These are phyloP conservation scores for Termitomyces sp. DNA, from an alignment of 768 basidiomycete genomes.

Conservation along the genomic window DNA sequence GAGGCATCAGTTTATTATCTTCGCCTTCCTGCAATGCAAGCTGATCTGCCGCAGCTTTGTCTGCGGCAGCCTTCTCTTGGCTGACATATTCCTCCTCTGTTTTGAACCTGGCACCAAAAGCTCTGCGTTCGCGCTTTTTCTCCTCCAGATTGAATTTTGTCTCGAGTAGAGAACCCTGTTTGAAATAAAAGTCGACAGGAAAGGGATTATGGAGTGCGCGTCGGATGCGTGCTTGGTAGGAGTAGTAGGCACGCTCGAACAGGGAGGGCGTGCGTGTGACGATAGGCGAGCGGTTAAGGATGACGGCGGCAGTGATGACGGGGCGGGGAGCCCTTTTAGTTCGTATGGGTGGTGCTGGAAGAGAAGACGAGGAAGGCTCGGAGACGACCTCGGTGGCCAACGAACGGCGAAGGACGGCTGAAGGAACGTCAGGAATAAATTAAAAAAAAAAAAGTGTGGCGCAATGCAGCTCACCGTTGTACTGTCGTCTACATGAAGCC, in stretches of 20 bases:
- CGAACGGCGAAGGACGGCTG: slow-evolving; percentile 24
- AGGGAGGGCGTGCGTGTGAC: slow-evolving; percentile 64
- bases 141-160: slow-evolving; percentile 76
- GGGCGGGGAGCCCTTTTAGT: slow-evolving; percentile 13
- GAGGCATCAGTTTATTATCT: slow-evolving; percentile 54
- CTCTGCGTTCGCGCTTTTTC: slow-evolving; percentile 58
- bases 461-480: slow-evolving; percentile 18
- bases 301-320: slow-evolving; percentile 53
- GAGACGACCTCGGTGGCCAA: slow-evolving; percentile 38
- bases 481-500: slow-evolving; percentile 23
- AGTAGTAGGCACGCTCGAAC: slow-evolving; percentile 78
- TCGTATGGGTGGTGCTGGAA: slow-evolving; percentile 12
- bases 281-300: slow-evolving; percentile 75
- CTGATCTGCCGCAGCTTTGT: slow-evolving; percentile 54
- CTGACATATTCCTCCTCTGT: slow-evolving; percentile 35
- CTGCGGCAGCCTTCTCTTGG: slow-evolving; percentile 40
- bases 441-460: not conserved
- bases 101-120: slow-evolving; percentile 66
- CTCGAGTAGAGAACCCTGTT: slow-evolving; percentile 81
- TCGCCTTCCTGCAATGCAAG: slow-evolving; percentile 54
- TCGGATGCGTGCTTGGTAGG: slow-evolving; percentile 78
- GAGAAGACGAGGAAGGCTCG: slow-evolving; percentile 13
- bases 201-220: slow-evolving; percentile 86
- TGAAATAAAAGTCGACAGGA: slow-evolving; percentile 90
- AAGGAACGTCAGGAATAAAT: not conserved